These are phyloP conservation scores for Fusarium metavorans DNA, from an alignment of 2,329 filamentous ascomycete genomes.

Conservation along the genomic window DNA sequence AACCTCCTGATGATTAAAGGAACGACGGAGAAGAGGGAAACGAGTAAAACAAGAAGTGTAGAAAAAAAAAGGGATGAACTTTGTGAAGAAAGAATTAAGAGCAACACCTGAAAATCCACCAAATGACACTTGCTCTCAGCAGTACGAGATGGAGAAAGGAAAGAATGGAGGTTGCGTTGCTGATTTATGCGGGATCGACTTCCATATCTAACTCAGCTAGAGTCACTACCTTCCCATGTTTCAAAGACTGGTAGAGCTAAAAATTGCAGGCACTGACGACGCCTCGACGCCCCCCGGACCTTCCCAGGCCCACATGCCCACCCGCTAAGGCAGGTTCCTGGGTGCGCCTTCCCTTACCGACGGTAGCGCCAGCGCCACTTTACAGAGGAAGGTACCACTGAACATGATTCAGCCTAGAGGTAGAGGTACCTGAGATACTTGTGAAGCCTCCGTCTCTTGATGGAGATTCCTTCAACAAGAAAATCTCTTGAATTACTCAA, in stretches of 20 bases:
- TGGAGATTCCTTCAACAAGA: neutral
- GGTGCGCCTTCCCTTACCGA: neutral
- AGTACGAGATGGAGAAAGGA: neutral
- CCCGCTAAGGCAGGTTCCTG: neutral
- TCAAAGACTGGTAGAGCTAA: neutral
- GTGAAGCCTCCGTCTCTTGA: neutral
- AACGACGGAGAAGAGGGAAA: neutral
- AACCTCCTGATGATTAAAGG: neutral
- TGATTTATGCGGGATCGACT: neutral
- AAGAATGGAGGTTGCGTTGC: neutral
- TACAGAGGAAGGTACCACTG: neutral
- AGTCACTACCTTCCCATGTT: neutral
- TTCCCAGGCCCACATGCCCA: neutral
- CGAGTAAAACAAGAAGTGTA: neutral
- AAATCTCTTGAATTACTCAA: neutral
- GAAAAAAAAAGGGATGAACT: neutral
- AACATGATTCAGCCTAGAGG: neutral
- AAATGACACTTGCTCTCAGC: neutral
- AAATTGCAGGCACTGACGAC: neutral
- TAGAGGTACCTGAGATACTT: neutral
- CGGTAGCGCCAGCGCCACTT: neutral
- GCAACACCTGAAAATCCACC: neutral
- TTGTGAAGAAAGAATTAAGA: neutral
- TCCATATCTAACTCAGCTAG: neutral
- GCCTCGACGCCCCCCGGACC: neutral